phyloP scores from a whole-genome alignment of 345 rosid genomes.

The Lagerstroemia speciosa region DNA sequence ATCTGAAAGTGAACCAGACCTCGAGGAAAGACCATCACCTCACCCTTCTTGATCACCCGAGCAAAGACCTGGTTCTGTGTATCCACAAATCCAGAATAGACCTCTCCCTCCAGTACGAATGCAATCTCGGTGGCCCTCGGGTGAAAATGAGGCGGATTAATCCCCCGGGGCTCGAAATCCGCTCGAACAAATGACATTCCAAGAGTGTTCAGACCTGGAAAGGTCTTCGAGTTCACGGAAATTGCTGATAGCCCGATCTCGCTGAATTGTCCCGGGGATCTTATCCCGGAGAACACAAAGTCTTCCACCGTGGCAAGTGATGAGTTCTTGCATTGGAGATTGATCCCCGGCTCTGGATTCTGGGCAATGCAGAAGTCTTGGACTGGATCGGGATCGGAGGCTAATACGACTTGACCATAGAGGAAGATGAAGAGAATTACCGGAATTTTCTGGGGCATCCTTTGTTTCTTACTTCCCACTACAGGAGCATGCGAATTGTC shows the following conservation, averaged over 20 bases:
- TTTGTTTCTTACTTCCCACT: not conserved
- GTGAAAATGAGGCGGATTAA: conserved; percentile 75
- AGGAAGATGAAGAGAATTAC: conserved; percentile 12
- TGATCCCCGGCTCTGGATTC: not conserved
- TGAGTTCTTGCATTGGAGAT: conserved; percentile 51
- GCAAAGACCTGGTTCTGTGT: conserved; percentile 50
- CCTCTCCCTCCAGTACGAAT: conserved; percentile 42
- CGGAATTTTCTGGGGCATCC: conserved; percentile 1
- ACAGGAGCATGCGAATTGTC: not conserved
- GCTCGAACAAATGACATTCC: conserved; percentile 69
- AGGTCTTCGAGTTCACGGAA: conserved; percentile 22
- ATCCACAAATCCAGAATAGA: conserved; percentile 77
- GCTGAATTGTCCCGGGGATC: conserved; percentile 38
- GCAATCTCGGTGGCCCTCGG: conserved; percentile 75
- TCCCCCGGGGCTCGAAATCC: conserved; percentile 51
- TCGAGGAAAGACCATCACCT: conserved; percentile 81
- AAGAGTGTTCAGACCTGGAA: conserved; percentile 69
- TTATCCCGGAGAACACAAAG: conserved; percentile 57
- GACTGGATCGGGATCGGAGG: conserved; percentile 76
- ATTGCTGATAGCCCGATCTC: conserved; percentile 48
- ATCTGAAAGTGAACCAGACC: conserved; percentile 77
- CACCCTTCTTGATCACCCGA: conserved; percentile 64
- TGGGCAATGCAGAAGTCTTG: conserved; percentile 61
- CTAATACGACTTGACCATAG: conserved; percentile 18
- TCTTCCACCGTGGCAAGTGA: conserved; percentile 51